Base-by-base conservation (phyloP, 352 stramenopile species). In the Phytopythium oedochilum region DNA sequence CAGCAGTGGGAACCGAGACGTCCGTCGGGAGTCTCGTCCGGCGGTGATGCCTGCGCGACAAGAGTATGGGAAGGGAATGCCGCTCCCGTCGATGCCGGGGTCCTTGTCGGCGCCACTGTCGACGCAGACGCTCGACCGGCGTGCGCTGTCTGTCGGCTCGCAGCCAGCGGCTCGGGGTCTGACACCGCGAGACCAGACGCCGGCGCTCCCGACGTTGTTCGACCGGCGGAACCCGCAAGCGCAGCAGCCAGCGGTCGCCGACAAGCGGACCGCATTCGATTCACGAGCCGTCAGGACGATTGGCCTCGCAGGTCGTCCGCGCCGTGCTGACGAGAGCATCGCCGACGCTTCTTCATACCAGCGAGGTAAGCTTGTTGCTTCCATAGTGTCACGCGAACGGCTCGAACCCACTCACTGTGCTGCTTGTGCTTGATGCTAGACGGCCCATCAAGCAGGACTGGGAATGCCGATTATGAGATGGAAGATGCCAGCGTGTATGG, bases 181-280 rank as follows among this genome's bases (percentile, higher is more conserved):
- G 11, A 22, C 22, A 12, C 40, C 40, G 15, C 12, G 22, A n/a
- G 40, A 47, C 22, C 40, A 29, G 22, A 17, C 40, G 11, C 31
- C 20, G 9, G 18, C 32, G 32, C 48, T 55, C 17, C 32, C 48
- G 32, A 44, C 48, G 7, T 3, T 55, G 20, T 55, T 55, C 40
- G 48, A 55, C 22, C 26, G 23, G 23, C 34, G 48, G 11, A n/a
- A 44, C 12, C 2, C 23, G 8, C 31, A 22, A 34, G 20, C 14
- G 7, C 48, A 31, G n/a, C 46, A 53, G 5, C 8, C 29, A 0
- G 3, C 29, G 11, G 4, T 5, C 11, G 3, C 29, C 6, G 46
- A 53, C n/a, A 29, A 40, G 11, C 46, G 46, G 1, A 1, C 29
- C 15, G 31, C 10, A 2, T 38, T 38, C 17, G 44, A 51, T 15